Percentiles rank a stretch among this genome's conserved stretches.
phyloP scores from a whole-genome alignment of 1,284 basidiomycete genomes.

The Chalciporus sp. region DNA sequence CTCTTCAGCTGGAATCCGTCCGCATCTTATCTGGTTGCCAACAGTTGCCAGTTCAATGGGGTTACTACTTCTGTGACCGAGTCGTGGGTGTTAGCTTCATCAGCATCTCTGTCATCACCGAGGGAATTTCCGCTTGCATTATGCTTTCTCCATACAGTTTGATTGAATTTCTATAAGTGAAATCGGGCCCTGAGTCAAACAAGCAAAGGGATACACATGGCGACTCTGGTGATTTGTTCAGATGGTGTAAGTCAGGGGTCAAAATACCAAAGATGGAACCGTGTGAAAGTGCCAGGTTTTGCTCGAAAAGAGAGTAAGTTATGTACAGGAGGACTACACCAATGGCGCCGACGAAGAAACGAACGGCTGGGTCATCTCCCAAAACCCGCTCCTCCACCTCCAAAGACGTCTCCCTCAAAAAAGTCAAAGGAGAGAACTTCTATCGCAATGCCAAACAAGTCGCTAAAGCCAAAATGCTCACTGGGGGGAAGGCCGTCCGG shows the following conservation, averaged over 20 bases:
- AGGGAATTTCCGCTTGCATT: neutral
- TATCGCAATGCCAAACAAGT: conserved; percentile 91
- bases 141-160: neutral
- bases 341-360: conserved; percentile 62
- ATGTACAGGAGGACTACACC: conserved; percentile 7
- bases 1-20: neutral
- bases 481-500: conserved; percentile 85
- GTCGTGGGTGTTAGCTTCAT: conserved; percentile 5
- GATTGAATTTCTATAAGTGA: too few species aligned
- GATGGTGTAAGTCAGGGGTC: neutral
- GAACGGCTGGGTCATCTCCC: conserved; percentile 36
- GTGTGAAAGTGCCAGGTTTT: conserved; percentile 15
- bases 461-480: conserved; percentile 85
- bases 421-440: conserved; percentile 90
- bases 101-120: conserved; percentile 5
- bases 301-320: too few species aligned
- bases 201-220: too few species aligned
- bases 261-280: neutral
- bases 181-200: too few species aligned
- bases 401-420: conserved; percentile 59
- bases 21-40: conserved; percentile 4
- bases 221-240: too few species aligned
- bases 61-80: neutral
- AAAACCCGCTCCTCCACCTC: conserved; percentile 59
- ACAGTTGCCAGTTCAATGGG: neutral